Conservation (phyloP, 176 grass and related monocot genomes). For the Calamus simplicifolius region DNA sequence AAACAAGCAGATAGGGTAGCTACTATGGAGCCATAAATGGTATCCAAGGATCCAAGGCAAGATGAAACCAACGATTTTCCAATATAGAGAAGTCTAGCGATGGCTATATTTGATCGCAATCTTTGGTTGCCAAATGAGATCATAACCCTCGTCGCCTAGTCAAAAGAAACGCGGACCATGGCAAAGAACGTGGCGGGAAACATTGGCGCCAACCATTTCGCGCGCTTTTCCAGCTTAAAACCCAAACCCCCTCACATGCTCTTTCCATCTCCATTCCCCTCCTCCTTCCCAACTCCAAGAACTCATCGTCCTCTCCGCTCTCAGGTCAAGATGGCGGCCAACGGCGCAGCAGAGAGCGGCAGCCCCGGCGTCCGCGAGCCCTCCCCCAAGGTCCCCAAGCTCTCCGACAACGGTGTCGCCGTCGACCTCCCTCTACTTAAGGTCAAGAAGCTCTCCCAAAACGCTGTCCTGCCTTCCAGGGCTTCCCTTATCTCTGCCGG, state of each 20-base stretch:
- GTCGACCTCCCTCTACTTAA: conserved; percentile 27
- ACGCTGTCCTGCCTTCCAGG: conserved; percentile 55
- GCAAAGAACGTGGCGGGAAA: conserved; percentile 42
- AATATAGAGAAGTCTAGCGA: too few relatives aligned
- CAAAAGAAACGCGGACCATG: too few relatives aligned
- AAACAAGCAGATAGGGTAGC: too few relatives aligned
- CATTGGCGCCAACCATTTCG: conserved; percentile 37
- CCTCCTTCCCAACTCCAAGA: not conserved
- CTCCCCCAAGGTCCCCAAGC: conserved; percentile 40
- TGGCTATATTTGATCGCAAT: too few relatives aligned
- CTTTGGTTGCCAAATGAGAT: too few relatives aligned
- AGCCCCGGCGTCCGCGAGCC: conserved; percentile 29
- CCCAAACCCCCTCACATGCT: not conserved
- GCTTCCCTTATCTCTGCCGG: conserved; percentile 69
- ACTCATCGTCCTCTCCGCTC: not conserved
- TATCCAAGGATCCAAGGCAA: too few relatives aligned
- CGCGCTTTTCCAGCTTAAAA: conserved; percentile 15
- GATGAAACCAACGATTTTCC: too few relatives aligned
- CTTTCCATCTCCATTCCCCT: not conserved
- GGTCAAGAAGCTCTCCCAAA: conserved; percentile 82
- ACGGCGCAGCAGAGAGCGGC: conserved; percentile 18
- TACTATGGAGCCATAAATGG: too few relatives aligned
- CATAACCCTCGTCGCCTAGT: too few relatives aligned
- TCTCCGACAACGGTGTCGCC: conserved; percentile 2
- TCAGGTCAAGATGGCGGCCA: conserved; percentile 9